phyloP scores from a whole-genome alignment of 441 rosid species.

The Dalechampia spathulata region DNA sequence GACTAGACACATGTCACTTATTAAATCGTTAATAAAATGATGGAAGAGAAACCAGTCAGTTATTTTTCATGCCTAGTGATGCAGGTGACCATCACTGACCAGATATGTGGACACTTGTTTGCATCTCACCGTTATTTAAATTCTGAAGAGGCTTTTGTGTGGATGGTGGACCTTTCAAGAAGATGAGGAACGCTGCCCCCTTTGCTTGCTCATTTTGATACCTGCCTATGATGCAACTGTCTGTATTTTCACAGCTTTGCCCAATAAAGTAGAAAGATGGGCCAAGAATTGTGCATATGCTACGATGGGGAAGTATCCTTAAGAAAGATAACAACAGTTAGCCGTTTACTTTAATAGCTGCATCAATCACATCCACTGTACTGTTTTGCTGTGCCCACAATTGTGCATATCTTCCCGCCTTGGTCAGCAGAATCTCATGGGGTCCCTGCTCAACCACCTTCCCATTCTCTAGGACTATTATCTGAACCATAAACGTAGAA shows the following conservation, averaged over 20 bases:
- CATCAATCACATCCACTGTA: constrained; percentile 53
- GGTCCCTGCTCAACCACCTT: constrained; percentile 93
- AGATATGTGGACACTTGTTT: constrained; percentile 1
- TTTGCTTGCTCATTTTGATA: background rate
- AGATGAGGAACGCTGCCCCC: background rate
- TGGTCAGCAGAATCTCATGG: constrained; percentile 67
- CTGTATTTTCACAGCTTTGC: background rate
- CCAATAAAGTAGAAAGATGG: background rate
- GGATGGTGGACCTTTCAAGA: background rate
- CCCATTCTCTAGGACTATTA: constrained; percentile 88
- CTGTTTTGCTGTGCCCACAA: constrained; percentile 92
- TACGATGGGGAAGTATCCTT: background rate
- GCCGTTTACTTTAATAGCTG: constrained; percentile 42
- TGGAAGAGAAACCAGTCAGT: background rate
- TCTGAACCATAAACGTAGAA: constrained; percentile 37
- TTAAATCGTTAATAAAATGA: background rate
- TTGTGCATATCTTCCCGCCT: constrained; percentile 92
- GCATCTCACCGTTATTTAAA: constrained; percentile 1
- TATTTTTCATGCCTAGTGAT: background rate
- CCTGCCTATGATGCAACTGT: background rate
- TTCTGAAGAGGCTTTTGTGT: background rate
- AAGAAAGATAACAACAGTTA: constrained; percentile 5
- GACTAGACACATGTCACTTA: constrained; percentile 2
- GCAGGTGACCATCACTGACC: constrained; percentile 2
- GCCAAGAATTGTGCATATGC: background rate